A percentile compares a stretch with the other conserved stretches of the same genome.
These are phyloP conservation scores for Fonsecaea nubica DNA, from an alignment of 2,329 filamentous ascomycete genomes.

Conservation along the genomic window DNA sequence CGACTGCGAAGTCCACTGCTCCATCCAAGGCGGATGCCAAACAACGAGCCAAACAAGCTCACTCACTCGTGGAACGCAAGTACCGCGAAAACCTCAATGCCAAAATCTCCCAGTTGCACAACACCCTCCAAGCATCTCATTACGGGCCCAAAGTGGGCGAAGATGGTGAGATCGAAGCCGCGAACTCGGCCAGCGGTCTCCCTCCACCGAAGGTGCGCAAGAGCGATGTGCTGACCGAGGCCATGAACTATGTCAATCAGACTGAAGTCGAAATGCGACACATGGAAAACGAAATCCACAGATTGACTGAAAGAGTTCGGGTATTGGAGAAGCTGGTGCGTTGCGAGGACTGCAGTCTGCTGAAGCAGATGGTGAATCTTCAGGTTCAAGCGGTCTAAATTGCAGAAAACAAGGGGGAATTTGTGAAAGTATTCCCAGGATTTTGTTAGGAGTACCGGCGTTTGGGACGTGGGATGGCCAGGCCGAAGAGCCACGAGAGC, in stretches of 20 bases:
- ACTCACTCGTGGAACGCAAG: conserved; percentile 40
- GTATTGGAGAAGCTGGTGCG: conserved; percentile 37
- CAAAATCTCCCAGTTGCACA: conserved; percentile 40
- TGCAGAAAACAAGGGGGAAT: conserved; percentile 10
- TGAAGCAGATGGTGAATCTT: conserved; percentile 37
- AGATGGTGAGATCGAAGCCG: conserved; percentile 24
- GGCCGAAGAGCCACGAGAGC: no score
- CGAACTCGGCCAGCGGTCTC: conserved; percentile 10
- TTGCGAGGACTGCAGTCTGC: conserved; percentile 37
- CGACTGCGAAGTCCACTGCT: conserved; percentile 27
- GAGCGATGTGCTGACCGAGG: conserved; percentile 40
- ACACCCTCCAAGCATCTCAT: conserved; percentile 37
- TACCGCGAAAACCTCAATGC: conserved; percentile 41
- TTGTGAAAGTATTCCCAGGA: neutral
- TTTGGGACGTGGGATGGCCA: neutral
- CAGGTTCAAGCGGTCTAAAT: conserved; percentile 32
- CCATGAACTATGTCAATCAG: conserved; percentile 40
- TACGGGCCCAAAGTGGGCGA: conserved; percentile 34
- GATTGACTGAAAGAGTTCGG: conserved; percentile 34
- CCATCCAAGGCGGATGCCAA: conserved; percentile 37
- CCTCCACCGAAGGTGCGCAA: conserved; percentile 37
- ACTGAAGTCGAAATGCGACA: conserved; percentile 40
- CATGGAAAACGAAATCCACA: conserved; percentile 39
- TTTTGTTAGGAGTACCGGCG: neutral
- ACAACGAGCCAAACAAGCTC: conserved; percentile 39